These are phyloP conservation scores for Ambrosia artemisiifolia DNA, from an alignment of 129 eudicot genomes.

Conservation along the genomic window DNA sequence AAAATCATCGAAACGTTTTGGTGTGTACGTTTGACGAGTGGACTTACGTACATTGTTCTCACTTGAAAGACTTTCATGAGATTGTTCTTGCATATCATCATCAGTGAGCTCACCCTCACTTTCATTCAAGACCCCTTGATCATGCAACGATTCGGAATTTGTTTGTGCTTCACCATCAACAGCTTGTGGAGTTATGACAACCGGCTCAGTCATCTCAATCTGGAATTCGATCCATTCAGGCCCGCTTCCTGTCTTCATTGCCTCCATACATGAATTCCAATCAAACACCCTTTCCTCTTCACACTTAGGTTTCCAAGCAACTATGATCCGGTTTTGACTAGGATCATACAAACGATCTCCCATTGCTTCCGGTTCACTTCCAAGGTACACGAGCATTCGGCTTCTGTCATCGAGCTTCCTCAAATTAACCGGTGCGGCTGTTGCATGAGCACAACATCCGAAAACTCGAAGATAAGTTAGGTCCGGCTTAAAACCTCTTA, in stretches of 20 bases:
- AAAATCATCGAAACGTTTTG: not conserved
- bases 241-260: not conserved
- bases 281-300: not conserved
- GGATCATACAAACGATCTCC: not conserved
- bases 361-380: not conserved
- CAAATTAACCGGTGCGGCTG: not conserved
- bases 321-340: not conserved
- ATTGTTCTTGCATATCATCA: not conserved
- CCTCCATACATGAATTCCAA: not conserved
- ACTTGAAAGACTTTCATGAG: too few relatives aligned
- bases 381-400: not conserved
- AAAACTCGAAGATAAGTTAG: not conserved
- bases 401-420: not conserved
- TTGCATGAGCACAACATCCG: not conserved
- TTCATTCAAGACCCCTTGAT: too few relatives aligned
- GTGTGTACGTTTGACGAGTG: not conserved
- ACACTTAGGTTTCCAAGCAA: not conserved
- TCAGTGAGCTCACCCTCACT: not conserved
- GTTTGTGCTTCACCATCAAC: too few relatives aligned
- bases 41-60: not conserved
- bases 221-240: not conserved
- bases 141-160: too few relatives aligned
- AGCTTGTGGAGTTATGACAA: too few relatives aligned
- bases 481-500: not conserved
- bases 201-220: not conserved